Evolutionary conservation across 768 basidiomycete genomes (phyloP).

Genomic region (Mycena pura): DNA sequence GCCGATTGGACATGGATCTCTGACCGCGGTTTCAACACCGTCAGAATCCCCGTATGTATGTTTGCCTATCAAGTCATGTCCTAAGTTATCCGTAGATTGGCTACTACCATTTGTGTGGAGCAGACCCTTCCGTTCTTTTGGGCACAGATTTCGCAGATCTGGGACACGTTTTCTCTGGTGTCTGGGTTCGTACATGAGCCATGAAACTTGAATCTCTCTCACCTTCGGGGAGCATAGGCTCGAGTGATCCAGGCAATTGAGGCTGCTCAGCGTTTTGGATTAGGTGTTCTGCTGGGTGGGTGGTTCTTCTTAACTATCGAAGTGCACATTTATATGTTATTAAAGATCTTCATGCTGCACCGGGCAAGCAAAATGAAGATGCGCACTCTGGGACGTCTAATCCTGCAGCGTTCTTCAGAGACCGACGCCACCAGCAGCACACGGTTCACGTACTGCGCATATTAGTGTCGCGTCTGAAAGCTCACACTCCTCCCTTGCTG

Average conservation of each 20-base stretch:
- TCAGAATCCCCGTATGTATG: conserved; percentile 61
- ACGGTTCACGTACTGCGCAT: conserved; percentile 56
- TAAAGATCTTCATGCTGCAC: conserved; percentile 75
- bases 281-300: conserved; percentile 79
- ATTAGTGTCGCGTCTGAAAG: conserved; percentile 41
- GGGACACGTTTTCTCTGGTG: conserved; percentile 60
- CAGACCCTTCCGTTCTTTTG: conserved; percentile 60
- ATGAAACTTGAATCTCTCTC: background rate
- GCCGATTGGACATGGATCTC: conserved; percentile 70
- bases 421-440: conserved; percentile 49
- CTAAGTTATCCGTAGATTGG: too few relatives aligned
- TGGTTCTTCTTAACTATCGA: background rate
- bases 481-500: conserved; percentile 45
- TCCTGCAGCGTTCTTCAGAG: conserved; percentile 55
- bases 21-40: conserved; percentile 62
- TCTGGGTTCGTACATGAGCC: conserved; percentile 54
- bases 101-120: conserved; percentile 72
- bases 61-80: conserved; percentile 24
- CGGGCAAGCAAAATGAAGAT: conserved; percentile 77
- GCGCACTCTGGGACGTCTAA: conserved; percentile 70
- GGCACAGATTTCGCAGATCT: conserved; percentile 71
- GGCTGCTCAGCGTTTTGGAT: conserved; percentile 57
- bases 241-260: conserved; percentile 66
- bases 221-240: background rate
- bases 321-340: background rate